Conservation (phyloP, 2,329 filamentous ascomycete species). For the Neonectria punicea region DNA sequence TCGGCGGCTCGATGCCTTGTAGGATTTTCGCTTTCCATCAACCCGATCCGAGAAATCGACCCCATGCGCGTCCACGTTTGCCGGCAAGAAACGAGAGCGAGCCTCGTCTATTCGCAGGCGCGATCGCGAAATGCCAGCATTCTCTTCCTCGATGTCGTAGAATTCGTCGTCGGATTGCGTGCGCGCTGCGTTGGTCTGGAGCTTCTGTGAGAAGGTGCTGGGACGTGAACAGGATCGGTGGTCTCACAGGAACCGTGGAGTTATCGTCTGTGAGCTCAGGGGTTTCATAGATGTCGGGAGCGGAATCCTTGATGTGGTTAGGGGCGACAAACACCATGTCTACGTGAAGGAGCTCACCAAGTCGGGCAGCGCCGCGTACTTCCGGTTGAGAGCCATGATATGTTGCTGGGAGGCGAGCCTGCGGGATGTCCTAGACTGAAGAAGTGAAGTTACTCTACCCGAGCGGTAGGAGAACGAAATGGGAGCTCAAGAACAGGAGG, state of each 20-base stretch:
- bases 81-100: slow-evolving; percentile 79
- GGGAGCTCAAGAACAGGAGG: slow-evolving; percentile 1
- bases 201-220: slow-evolving; percentile 36
- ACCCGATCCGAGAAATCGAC: slow-evolving; percentile 94
- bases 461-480: background rate
- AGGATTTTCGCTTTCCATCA: slow-evolving; percentile 83
- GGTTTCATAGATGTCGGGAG: slow-evolving; percentile 96
- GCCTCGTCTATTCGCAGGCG: slow-evolving; percentile 82
- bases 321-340: slow-evolving; percentile 18
- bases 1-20: slow-evolving; percentile 77
- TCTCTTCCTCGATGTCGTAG: slow-evolving; percentile 70
- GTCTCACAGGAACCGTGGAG: slow-evolving; percentile 81
- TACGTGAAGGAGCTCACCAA: slow-evolving; percentile 62
- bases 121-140: slow-evolving; percentile 77
- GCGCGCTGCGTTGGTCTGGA: slow-evolving; percentile 64
- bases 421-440: slow-evolving; percentile 5
- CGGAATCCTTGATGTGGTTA: slow-evolving; percentile 73
- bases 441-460: background rate
- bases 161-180: slow-evolving; percentile 72
- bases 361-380: slow-evolving; percentile 85
- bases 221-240: background rate
- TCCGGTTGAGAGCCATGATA: slow-evolving; percentile 79
- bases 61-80: slow-evolving; percentile 78
- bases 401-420: background rate
- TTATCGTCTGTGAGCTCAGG: slow-evolving; percentile 91